These are phyloP conservation scores for Nemania sp. DNA, from an alignment of 2,329 filamentous ascomycete genomes.

Conservation along the genomic window DNA sequence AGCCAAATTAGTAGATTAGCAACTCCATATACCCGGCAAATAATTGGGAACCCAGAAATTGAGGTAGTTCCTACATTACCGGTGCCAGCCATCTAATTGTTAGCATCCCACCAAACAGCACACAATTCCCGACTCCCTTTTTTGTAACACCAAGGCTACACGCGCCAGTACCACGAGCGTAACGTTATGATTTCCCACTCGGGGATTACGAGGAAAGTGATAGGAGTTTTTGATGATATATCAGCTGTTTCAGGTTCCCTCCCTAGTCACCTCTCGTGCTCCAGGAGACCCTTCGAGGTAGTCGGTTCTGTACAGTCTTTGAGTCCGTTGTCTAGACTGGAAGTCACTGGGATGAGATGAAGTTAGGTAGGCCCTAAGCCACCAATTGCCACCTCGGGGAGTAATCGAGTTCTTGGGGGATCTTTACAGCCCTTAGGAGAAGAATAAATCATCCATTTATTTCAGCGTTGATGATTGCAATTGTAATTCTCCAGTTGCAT, in stretches of 20 bases:
- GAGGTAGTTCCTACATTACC: too few relatives aligned
- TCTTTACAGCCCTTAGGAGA: background rate
- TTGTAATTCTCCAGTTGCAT: background rate
- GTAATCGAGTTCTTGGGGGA: background rate
- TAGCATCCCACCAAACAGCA: too few relatives aligned
- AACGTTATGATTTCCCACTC: slow-evolving; percentile 23
- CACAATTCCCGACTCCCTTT: too few relatives aligned
- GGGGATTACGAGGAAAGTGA: slow-evolving; percentile 27
- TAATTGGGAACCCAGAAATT: too few relatives aligned
- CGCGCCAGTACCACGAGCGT: background rate
- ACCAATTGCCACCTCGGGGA: background rate
- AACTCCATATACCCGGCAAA: too few relatives aligned
- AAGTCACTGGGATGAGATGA: background rate
- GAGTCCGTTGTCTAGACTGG: background rate
- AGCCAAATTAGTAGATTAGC: too few relatives aligned
- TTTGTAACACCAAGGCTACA: background rate
- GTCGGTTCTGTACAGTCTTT: background rate
- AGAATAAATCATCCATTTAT: background rate
- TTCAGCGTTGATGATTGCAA: background rate
- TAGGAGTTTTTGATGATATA: background rate
- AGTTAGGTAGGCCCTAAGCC: background rate
- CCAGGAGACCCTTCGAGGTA: background rate
- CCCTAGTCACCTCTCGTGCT: slow-evolving; percentile 1
- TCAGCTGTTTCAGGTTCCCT: background rate
- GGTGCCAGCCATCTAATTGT: too few relatives aligned